Percentiles rank a stretch among this genome's conserved stretches.
phyloP scores from a whole-genome alignment of 73 alveolate species.

The Durusdinium trenchii region DNA sequence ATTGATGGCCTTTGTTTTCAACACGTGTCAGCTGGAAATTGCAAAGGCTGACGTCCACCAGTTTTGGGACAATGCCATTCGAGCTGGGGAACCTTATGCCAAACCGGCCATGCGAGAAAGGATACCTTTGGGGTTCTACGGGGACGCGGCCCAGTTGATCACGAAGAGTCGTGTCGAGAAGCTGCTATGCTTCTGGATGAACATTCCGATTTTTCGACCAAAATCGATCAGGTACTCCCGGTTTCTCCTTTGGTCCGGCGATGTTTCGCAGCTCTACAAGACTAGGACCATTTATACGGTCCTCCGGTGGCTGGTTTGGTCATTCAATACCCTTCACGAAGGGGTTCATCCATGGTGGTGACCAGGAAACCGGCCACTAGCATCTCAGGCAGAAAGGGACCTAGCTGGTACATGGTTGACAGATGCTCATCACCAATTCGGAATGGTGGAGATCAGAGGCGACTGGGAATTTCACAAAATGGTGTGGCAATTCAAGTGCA shows the following conservation, averaged over 20 bases:
- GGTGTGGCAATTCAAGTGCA: background rate
- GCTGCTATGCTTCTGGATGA: background rate
- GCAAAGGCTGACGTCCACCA: background rate
- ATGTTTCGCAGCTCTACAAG: background rate
- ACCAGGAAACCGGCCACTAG: background rate
- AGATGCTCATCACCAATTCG: background rate
- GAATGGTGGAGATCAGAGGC: background rate
- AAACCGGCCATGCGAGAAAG: background rate
- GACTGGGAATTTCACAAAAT: constrained; percentile 13
- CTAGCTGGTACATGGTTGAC: background rate
- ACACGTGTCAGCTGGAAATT: background rate
- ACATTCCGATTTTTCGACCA: background rate
- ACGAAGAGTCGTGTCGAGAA: background rate
- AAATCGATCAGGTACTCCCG: background rate
- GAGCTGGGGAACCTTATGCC: background rate
- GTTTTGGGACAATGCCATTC: background rate
- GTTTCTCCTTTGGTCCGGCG: background rate
- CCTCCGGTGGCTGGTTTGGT: background rate
- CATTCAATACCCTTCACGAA: background rate
- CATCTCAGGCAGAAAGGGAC: background rate
- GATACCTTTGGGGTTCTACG: background rate
- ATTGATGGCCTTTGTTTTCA: background rate
- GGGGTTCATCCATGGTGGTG: background rate
- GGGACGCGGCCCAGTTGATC: background rate
- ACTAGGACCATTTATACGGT: background rate